phyloP scores from a whole-genome alignment of 2,329 filamentous ascomycete species.

The Colletotrichum graminicola region DNA sequence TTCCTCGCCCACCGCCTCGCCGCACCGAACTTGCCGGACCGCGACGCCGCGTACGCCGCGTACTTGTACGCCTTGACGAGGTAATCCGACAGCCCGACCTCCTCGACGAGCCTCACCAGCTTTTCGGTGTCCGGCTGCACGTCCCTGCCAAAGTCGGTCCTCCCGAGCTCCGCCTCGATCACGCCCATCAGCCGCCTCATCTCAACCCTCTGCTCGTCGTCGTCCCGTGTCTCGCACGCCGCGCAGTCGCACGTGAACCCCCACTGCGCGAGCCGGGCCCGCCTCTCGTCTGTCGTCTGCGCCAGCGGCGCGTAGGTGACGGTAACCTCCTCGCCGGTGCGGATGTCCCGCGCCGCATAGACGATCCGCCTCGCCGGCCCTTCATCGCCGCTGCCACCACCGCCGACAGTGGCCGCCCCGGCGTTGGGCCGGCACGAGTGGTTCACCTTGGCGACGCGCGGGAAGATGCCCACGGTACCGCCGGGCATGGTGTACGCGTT shows the following conservation, averaged over 20 bases:
- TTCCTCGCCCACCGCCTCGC: conserved; percentile 45
- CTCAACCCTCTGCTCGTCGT: conserved; percentile 48
- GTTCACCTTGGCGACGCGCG: conserved; percentile 54
- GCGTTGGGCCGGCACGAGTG: conserved; percentile 55
- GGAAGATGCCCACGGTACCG: conserved; percentile 50
- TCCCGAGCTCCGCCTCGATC: conserved; percentile 49
- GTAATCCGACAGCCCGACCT: conserved; percentile 46
- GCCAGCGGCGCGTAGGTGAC: conserved; percentile 52
- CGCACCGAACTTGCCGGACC: conserved; percentile 28
- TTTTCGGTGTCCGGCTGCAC: conserved; percentile 40
- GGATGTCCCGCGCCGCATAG: conserved; percentile 49
- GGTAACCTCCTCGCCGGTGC: conserved; percentile 50
- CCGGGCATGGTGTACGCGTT: conserved; percentile 54
- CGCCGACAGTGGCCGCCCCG: conserved; percentile 46
- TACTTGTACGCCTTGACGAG: conserved; percentile 44
- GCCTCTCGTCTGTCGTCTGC: conserved; percentile 47
- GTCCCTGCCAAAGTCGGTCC: conserved; percentile 34
- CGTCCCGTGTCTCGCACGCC: conserved; percentile 50
- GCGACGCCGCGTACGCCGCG: conserved; percentile 44
- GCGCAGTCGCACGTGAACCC: conserved; percentile 48
- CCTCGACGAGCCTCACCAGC: conserved; percentile 44
- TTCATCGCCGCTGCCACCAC: not conserved
- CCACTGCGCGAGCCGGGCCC: conserved; percentile 50
- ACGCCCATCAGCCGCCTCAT: conserved; percentile 50
- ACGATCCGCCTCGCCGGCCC: conserved; percentile 50